Base-by-base conservation (phyloP, 768 basidiomycete genomes). In the Suillus decipiens region DNA sequence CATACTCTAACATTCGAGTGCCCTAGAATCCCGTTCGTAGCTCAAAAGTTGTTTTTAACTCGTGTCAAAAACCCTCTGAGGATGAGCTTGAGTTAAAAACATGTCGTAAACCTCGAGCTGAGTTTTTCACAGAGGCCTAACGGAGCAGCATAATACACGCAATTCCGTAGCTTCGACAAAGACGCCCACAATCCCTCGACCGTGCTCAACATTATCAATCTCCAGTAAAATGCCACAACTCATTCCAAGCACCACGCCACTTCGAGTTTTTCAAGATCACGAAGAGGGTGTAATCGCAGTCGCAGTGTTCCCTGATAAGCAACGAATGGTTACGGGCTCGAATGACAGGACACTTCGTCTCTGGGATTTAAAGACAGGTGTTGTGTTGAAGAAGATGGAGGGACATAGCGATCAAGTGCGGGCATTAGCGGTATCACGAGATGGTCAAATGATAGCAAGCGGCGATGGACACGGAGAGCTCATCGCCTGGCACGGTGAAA, bases 311-410 rank as follows among this genome's bases (percentile, higher is more conserved):
- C 43, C 43, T 11, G 43, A 45, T 45, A 45, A n/a, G 11, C 43
- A n/a, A 45, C n/a, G n/a, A 5, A 45, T 45, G 43, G 9, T 45
- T 11, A 45, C 43, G 1, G 43, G 4, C 1, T 45, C 43, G 10
- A 1, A 12, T 0, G 43, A 45, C 43, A 12, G 22, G 11, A 22
- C n/a, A 12, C 43, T 45, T 45, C 10, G n/a, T 45, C n/a, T 45
- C 22, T 45, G 43, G 43, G 43, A 45, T n/a, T 22, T 45, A 10
- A 2, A 45, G n/a, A 22, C 43, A 45, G n/a, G 43, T n/a, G 2
- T 45, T 45, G 43, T 45, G n/a, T n/a, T 45, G n/a, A 45, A 45
- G 43, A 45, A 45, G n/a, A 45, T 45, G 43, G n/a, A 45, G n/a
- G 43, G 43, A 10, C 43, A 45, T 45, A 1, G n/a, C 43, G 5